Percentiles rank a stretch among this genome's conserved stretches.
phyloP scores from a whole-genome alignment of 768 basidiomycete genomes.

The Lenzites betulinus region DNA sequence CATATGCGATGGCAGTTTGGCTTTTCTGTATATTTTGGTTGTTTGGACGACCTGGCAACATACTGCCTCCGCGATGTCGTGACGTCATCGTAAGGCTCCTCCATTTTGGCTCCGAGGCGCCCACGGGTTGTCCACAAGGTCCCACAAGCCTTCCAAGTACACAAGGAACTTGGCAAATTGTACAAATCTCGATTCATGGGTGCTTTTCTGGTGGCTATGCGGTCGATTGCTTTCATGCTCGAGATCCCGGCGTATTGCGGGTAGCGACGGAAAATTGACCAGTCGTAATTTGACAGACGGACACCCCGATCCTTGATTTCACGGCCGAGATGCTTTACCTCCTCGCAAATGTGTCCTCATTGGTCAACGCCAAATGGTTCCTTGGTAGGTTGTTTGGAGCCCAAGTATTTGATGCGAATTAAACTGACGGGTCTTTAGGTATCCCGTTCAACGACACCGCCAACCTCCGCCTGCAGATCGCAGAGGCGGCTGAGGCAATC shows the following conservation, averaged over 20 bases:
- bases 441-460: constrained; percentile 68
- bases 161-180: constrained; percentile 32
- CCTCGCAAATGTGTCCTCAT: constrained; percentile 45
- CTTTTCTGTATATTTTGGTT: no score
- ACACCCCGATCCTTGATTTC: constrained; percentile 51
- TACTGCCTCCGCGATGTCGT: constrained; percentile 30
- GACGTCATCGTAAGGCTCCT: constrained; percentile 32
- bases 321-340: constrained; percentile 51
- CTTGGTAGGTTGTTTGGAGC: constrained; percentile 31
- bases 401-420: not conserved
- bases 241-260: not conserved
- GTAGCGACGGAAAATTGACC: constrained; percentile 20
- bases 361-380: constrained; percentile 51
- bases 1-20: no score
- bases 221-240: constrained; percentile 30
- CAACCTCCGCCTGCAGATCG: constrained; percentile 54
- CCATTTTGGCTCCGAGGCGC: constrained; percentile 45
- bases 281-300: constrained; percentile 41
- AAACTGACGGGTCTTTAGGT: constrained; percentile 32
- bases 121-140: constrained; percentile 41
- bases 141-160: constrained; percentile 22
- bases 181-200: constrained; percentile 25
- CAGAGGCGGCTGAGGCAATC: constrained; percentile 58
- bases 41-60: constrained; percentile 38
- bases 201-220: constrained; percentile 28